Percentiles rank a stretch among this genome's conserved stretches.
These are phyloP conservation scores for Tuber calosporum DNA, from an alignment of 495 filamentous ascomycete species.

Conservation along the genomic window DNA sequence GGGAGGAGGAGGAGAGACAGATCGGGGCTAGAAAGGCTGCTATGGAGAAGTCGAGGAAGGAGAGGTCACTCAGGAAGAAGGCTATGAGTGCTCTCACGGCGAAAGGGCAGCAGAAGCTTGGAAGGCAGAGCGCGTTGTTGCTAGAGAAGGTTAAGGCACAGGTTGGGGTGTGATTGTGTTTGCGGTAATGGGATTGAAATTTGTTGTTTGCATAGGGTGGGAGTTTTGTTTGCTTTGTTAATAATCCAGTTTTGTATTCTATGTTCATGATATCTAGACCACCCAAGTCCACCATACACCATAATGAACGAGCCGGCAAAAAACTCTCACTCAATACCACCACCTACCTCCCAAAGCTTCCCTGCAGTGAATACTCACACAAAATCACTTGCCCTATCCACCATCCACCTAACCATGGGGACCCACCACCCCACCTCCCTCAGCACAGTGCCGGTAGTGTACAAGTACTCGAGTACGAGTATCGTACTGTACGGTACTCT, in stretches of 20 bases:
- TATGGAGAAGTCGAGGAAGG: slow-evolving; percentile 66
- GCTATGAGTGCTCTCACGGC: slow-evolving; percentile 35
- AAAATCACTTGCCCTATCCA: neutral
- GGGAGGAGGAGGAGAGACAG: slow-evolving; percentile 50
- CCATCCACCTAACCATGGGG: neutral
- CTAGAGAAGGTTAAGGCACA: slow-evolving; percentile 68
- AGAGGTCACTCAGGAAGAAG: slow-evolving; percentile 62
- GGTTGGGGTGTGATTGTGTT: slow-evolving; percentile 40
- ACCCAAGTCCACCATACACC: too few species aligned
- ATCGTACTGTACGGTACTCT: neutral
- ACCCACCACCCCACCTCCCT: neutral
- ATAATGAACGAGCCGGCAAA: too few species aligned
- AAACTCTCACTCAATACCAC: neutral
- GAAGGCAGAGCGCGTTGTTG: slow-evolving; percentile 74
- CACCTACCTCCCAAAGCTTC: neutral
- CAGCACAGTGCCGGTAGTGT: neutral
- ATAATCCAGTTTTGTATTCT: neutral
- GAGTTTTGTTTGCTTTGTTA: slow-evolving; percentile 6
- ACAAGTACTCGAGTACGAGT: too few species aligned
- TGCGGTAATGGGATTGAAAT: neutral
- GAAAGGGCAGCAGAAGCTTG: slow-evolving; percentile 69
- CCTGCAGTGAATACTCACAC: neutral
- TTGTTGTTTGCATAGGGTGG: slow-evolving; percentile 41
- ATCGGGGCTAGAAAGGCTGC: slow-evolving; percentile 57
- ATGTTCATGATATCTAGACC: neutral